Percentiles rank a stretch among this genome's conserved stretches.
Evolutionary conservation across 192 early-diverging fungal genomes (phyloP).

Genomic region (Backusella psychrophila): DNA sequence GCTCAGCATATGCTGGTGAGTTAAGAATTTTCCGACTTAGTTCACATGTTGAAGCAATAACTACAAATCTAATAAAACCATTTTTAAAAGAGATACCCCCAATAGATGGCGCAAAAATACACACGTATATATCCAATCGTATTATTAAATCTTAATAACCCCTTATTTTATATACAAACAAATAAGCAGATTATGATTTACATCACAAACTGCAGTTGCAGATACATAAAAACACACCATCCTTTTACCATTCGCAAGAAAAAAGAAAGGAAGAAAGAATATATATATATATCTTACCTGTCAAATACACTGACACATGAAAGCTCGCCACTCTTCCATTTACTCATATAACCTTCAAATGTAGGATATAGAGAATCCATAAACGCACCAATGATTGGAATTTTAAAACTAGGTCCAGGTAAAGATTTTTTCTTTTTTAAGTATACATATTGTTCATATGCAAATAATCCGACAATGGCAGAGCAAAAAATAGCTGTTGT

Average conservation of each 20-base stretch:
- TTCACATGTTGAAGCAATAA: constrained; percentile 44
- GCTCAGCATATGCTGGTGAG: constrained; percentile 32
- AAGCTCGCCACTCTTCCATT: constrained; percentile 44
- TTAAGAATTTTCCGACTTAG: constrained; percentile 44
- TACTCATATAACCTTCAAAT: constrained; percentile 45
- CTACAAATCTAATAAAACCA: constrained; percentile 35
- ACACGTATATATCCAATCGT: not conserved
- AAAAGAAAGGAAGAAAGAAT: not conserved
- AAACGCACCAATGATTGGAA: constrained; percentile 42
- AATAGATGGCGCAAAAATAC: not conserved
- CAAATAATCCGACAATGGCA: constrained; percentile 28
- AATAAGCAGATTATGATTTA: constrained; percentile 1
- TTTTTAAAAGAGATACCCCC: not conserved
- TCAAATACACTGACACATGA: constrained; percentile 43
- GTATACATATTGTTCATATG: constrained; percentile 41
- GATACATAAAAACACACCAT: not conserved
- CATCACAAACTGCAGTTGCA: not conserved
- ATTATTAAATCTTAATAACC: not conserved
- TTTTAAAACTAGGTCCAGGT: constrained; percentile 37
- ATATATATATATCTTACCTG: constrained; percentile 21
- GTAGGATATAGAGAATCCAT: constrained; percentile 44
- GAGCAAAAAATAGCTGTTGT: constrained; percentile 27
- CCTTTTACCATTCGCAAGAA: not conserved
- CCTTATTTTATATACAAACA: not conserved
- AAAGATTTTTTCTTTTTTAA: constrained; percentile 35